Conservation (phyloP, 306 rosid species). For the Trifolium repens region DNA sequence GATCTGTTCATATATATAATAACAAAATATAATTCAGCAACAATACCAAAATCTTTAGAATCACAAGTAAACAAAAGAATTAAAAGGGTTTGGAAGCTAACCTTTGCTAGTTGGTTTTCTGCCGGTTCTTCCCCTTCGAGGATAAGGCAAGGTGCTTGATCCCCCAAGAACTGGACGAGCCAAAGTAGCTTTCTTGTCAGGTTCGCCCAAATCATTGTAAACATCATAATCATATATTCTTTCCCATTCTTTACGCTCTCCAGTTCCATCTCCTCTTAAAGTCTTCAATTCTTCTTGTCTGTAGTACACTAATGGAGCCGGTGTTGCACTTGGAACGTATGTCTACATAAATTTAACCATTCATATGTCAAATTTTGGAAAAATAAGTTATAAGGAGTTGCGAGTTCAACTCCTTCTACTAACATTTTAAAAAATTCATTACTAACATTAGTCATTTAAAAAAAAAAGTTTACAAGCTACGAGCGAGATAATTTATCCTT, state of each 20-base stretch:
- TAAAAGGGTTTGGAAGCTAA: conserved; percentile 26
- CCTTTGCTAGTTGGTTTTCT: conserved; percentile 61
- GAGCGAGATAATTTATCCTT: too few species aligned
- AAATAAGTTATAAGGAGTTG: background rate
- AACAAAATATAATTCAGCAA: conserved; percentile 5
- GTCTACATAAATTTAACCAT: conserved; percentile 48
- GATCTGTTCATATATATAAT: conserved; percentile 53
- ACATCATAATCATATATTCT: conserved; percentile 77
- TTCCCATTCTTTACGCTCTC: conserved; percentile 65
- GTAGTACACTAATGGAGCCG: conserved; percentile 44
- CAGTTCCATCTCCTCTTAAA: conserved; percentile 71
- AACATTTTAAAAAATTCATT: background rate
- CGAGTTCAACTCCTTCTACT: background rate
- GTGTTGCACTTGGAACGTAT: conserved; percentile 51
- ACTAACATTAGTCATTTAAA: background rate
- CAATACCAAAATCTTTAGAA: background rate
- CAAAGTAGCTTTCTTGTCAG: conserved; percentile 44
- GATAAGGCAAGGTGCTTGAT: conserved; percentile 64
- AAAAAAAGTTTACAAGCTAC: background rate
- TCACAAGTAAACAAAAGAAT: background rate
- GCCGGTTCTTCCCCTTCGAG: conserved; percentile 87
- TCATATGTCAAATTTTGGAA: background rate
- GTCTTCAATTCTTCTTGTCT: conserved; percentile 65
- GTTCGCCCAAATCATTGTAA: conserved; percentile 75
- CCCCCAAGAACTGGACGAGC: conserved; percentile 84